Percentiles rank a stretch among this genome's conserved stretches.
phyloP scores from a whole-genome alignment of 768 basidiomycete genomes.

The Tylopilus plumbeoviolaceoides region DNA sequence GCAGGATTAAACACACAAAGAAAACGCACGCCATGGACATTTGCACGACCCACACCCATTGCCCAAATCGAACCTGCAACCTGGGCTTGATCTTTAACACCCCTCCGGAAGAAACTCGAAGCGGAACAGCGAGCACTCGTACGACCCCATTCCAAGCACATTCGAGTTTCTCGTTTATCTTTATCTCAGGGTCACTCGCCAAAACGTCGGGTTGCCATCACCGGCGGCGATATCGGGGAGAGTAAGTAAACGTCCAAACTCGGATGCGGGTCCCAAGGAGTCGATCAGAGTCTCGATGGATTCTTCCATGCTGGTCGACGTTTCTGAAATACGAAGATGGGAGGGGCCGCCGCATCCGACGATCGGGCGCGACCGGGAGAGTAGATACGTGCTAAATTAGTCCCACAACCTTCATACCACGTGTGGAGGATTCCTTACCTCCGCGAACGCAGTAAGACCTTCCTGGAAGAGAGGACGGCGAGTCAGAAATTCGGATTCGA shows the following conservation, averaged over 20 bases:
- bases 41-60: neutral
- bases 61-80: neutral
- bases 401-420: neutral
- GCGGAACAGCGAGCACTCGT: neutral
- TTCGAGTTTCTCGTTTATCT: neutral
- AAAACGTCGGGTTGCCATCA: too few relatives aligned
- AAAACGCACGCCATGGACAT: neutral
- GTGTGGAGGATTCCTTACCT: conserved; percentile 17
- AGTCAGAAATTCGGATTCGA: conserved; percentile 12
- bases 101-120: neutral
- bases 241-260: neutral
- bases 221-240: conserved; percentile 1
- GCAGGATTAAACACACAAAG: neutral
- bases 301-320: conserved; percentile 20
- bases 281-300: conserved; percentile 18
- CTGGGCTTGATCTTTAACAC: too few relatives aligned
- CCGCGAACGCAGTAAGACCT: conserved; percentile 64
- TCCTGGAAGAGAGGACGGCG: conserved; percentile 41
- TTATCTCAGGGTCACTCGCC: neutral
- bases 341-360: neutral
- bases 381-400: neutral
- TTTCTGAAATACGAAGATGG: conserved; percentile 6
- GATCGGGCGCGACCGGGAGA: conserved; percentile 9
- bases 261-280: neutral
- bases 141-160: neutral